Evolutionary conservation across 2,329 filamentous ascomycete genomes (phyloP).

Genomic region (Fusarium sp.): DNA sequence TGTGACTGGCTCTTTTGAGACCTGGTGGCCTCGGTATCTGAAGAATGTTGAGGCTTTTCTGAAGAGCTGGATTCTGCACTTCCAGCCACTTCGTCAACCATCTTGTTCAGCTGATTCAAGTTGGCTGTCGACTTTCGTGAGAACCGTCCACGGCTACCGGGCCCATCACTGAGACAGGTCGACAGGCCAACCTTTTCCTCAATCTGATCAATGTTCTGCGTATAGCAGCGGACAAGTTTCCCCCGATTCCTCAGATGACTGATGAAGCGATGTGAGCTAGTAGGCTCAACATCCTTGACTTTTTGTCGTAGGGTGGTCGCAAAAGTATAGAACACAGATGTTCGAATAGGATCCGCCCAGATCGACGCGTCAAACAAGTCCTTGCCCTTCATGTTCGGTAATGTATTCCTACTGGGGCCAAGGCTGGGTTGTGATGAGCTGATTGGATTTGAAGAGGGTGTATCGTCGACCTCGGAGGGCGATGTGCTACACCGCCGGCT

Average conservation of each 20-base stretch:
- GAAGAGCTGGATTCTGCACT: slow-evolving; percentile 33
- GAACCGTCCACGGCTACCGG: slow-evolving; percentile 71
- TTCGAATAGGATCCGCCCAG: slow-evolving; percentile 75
- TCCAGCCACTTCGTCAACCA: slow-evolving; percentile 51
- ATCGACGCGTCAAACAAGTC: slow-evolving; percentile 79
- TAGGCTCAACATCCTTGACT: slow-evolving; percentile 72
- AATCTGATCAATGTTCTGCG: slow-evolving; percentile 80
- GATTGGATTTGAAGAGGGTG: slow-evolving; percentile 54
- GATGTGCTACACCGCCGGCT: slow-evolving; percentile 53
- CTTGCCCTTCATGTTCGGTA: slow-evolving; percentile 75
- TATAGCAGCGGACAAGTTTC: slow-evolving; percentile 78
- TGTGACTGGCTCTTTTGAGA: slow-evolving; percentile 26
- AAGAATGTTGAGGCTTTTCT: slow-evolving; percentile 35
- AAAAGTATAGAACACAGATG: slow-evolving; percentile 79
- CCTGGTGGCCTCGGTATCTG: slow-evolving; percentile 35
- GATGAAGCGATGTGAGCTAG: slow-evolving; percentile 76
- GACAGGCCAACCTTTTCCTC: slow-evolving; percentile 77
- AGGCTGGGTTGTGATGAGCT: slow-evolving; percentile 53
- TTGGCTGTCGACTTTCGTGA: slow-evolving; percentile 60
- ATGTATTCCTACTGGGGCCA: slow-evolving; percentile 46
- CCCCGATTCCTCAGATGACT: slow-evolving; percentile 74
- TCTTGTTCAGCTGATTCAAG: slow-evolving; percentile 49
- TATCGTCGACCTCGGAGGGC: slow-evolving; percentile 60
- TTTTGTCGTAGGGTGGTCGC: slow-evolving; percentile 75
- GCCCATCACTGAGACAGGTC: slow-evolving; percentile 70